Evolutionary conservation across 2,329 filamentous ascomycete genomes (phyloP), one percentile per base, ranked within the genome.

Genomic region (Pseudogymnoascus destructans): DNA sequence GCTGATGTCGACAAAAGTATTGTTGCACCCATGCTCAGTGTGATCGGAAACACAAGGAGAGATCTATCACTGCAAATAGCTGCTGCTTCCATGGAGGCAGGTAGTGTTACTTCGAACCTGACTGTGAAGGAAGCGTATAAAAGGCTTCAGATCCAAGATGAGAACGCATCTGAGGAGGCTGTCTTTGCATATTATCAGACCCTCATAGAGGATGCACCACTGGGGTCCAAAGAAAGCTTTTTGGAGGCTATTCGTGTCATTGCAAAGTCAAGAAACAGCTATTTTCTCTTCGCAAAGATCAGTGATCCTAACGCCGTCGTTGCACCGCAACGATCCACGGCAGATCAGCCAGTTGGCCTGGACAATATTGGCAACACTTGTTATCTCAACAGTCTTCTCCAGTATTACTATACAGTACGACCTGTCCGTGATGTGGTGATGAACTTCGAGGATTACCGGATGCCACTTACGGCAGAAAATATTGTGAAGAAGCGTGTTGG

Each of bases 361-460:
- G 80, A 84, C 62, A 98, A 97, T 65, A 95, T 97, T 59, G 91
- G 93, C 60, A 98, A 98, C 67, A 98, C 95, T 0, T 98, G 93
- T 70, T 98, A 98, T 67, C 78, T 98, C 58, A 98, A 98, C 74
- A 97, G 92, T 72, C 79, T 98, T 55, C 77, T 98, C 8, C 93
- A 98, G 66, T 97, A 95, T 68, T 86, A 96, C 64, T 96, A 95
- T 69, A 95, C 91, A 0, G 81, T 97, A 58, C 85, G 84, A 61
- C 84, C 88, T 1, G 77, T 97, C 27, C 82, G 92, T 55, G 79
- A 93, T 4, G 80, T 96, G 63, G 84, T 96, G 2, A 75, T 95
- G 59, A 77, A 89, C 55, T 89, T 88, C 63, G 82, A 92, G 23
- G 71, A 82, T 3, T 80, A 85, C 66, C 81, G 85, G 63, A 80